Evolutionary conservation across 2,329 filamentous ascomycete species (phyloP).

Genomic region (Sphaerulina vaccinii): DNA sequence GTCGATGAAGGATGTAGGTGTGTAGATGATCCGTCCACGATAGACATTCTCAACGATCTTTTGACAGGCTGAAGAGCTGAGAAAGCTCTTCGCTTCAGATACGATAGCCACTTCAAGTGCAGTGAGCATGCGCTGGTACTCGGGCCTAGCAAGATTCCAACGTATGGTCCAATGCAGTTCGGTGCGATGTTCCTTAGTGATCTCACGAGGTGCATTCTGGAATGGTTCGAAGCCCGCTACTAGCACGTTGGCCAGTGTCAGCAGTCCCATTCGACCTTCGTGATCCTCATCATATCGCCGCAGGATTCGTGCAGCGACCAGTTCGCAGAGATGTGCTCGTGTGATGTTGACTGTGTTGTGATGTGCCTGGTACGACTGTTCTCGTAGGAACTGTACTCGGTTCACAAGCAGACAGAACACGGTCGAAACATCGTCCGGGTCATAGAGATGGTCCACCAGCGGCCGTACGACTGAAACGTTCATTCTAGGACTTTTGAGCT

Average conservation of each 20-base stretch:
- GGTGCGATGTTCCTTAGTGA: conserved; percentile 58
- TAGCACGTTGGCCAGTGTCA: conserved; percentile 74
- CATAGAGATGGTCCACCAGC: conserved; percentile 79
- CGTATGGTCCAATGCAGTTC: conserved; percentile 47
- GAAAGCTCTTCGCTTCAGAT: conserved; percentile 75
- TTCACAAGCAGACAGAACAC: conserved; percentile 85
- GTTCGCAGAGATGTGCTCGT: conserved; percentile 73
- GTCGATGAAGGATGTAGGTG: conserved; percentile 76
- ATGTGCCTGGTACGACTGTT: conserved; percentile 72
- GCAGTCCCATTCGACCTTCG: conserved; percentile 65
- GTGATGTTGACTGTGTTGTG: conserved; percentile 80
- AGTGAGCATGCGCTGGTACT: conserved; percentile 63
- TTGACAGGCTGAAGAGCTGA: conserved; percentile 75
- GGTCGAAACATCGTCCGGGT: conserved; percentile 75
- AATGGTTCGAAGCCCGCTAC: conserved; percentile 84
- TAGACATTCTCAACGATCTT: conserved; percentile 83
- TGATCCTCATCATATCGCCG: conserved; percentile 77
- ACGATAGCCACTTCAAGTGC: conserved; percentile 81
- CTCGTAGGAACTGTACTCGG: conserved; percentile 72
- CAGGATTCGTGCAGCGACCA: conserved; percentile 75
- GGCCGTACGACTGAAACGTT: conserved; percentile 78
- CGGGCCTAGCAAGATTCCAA: conserved; percentile 42
- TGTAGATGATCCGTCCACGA: conserved; percentile 76
- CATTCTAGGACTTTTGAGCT: conserved; percentile 76
- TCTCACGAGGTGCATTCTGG: conserved; percentile 71